Conservation (phyloP, 768 basidiomycete genomes). For the Lanmaoa rubissima region DNA sequence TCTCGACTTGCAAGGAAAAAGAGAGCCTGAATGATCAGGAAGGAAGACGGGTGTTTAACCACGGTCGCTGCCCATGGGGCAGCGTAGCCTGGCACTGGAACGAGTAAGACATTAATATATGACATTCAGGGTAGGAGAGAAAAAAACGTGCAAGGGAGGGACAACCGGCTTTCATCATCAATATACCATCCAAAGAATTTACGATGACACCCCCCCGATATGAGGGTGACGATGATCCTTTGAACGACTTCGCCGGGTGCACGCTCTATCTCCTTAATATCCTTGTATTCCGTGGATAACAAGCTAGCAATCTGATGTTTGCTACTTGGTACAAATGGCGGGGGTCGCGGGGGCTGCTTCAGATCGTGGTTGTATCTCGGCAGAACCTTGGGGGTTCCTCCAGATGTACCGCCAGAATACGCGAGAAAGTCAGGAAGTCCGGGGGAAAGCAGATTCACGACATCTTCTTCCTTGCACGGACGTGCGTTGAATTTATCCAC, state of each 20-base stretch:
- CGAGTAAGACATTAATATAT: not conserved
- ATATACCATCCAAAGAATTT: too few species aligned
- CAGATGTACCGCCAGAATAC: too few species aligned
- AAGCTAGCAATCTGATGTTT: not conserved
- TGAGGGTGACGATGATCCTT: too few species aligned
- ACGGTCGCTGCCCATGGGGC: conserved; percentile 19
- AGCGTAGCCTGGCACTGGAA: conserved; percentile 11
- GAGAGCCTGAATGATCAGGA: conserved; percentile 20
- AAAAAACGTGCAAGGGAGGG: too few species aligned
- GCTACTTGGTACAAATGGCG: not conserved
- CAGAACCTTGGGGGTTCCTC: conserved; percentile 10
- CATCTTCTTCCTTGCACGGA: conserved; percentile 22
- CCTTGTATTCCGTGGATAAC: not conserved
- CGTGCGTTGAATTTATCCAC: conserved; percentile 8
- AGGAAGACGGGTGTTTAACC: conserved; percentile 14
- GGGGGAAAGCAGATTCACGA: too few species aligned
- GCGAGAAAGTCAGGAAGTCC: too few species aligned
- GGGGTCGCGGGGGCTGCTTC: not conserved
- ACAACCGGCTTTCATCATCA: too few species aligned
- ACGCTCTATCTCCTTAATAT: too few species aligned
- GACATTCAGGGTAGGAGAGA: too few species aligned
- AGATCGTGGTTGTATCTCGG: conserved; percentile 9
- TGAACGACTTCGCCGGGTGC: too few species aligned
- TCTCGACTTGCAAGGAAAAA: conserved; percentile 16
- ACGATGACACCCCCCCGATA: too few species aligned